Percentiles rank a stretch among this genome's conserved stretches.
Conservation (phyloP, 352 stramenopile species). For the Blastocystis sp. region DNA sequence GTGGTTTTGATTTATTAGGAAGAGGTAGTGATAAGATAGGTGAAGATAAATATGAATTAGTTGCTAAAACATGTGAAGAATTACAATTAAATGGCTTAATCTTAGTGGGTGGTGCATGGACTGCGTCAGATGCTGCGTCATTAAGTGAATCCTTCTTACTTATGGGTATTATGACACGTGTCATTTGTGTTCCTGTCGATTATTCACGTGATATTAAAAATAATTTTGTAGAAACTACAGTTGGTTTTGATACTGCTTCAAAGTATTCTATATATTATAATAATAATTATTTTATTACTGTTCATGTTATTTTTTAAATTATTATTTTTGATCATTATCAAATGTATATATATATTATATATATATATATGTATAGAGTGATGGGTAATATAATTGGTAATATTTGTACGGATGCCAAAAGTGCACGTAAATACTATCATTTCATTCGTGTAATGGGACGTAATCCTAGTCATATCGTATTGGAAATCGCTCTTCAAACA, state of each 20-base stretch:
- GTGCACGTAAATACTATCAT: slow-evolving; percentile 49
- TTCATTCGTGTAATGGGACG: slow-evolving; percentile 48
- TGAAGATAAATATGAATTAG: slow-evolving; percentile 18
- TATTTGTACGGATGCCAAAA: slow-evolving; percentile 46
- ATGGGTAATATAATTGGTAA: slow-evolving; percentile 48
- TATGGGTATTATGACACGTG: slow-evolving; percentile 43
- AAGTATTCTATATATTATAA: slow-evolving; percentile 45
- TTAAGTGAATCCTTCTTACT: slow-evolving; percentile 46
- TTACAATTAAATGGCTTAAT: slow-evolving; percentile 46
- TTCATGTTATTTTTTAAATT: too few relatives aligned
- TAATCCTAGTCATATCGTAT: slow-evolving; percentile 44
- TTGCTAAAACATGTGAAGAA: slow-evolving; percentile 9
- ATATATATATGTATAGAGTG: too few relatives aligned
- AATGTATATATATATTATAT: too few relatives aligned
- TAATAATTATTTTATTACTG: too few relatives aligned
- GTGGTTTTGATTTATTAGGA: slow-evolving; percentile 47
- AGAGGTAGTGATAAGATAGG: slow-evolving; percentile 45
- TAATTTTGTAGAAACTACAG: slow-evolving; percentile 48
- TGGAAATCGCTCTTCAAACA: slow-evolving; percentile 47
- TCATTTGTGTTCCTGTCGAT: slow-evolving; percentile 44
- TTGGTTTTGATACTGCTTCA: slow-evolving; percentile 45
- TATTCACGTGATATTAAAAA: slow-evolving; percentile 47
- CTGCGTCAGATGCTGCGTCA: slow-evolving; percentile 46
- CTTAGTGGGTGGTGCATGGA: slow-evolving; percentile 44
- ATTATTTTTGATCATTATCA: too few relatives aligned